Conservation (phyloP, 1,139 yeast genomes). For the Lodderomyces theae region DNA sequence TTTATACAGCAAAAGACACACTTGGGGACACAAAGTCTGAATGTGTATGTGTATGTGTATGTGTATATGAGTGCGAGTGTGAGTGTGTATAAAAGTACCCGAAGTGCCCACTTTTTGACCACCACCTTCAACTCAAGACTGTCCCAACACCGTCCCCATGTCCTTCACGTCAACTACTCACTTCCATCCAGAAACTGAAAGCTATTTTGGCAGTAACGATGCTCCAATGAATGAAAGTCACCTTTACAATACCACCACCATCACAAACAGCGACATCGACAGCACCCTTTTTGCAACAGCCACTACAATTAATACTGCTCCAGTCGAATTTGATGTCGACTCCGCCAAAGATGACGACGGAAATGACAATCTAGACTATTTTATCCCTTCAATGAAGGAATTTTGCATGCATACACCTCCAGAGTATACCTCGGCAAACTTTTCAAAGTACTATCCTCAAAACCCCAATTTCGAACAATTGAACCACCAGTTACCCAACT, state of each 20-base stretch:
- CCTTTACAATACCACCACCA: not conserved
- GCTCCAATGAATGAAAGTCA: not conserved
- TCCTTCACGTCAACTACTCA: not conserved
- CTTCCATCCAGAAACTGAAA: not conserved
- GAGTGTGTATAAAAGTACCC: too few relatives aligned
- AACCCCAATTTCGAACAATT: too few relatives aligned
- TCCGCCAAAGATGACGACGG: not conserved
- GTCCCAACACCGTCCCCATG: not conserved
- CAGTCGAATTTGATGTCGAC: not conserved
- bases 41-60: too few relatives aligned
- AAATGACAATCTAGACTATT: conserved; percentile 4
- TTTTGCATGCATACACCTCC: not conserved
- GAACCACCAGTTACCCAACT: not conserved
- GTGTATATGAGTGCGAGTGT: too few relatives aligned
- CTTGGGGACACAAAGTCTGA: too few relatives aligned
- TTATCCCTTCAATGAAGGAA: conserved; percentile 9
- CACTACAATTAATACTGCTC: not conserved
- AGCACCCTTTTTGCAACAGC: too few relatives aligned
- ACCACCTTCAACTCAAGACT: not conserved
- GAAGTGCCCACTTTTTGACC: too few relatives aligned
- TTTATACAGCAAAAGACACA: too few relatives aligned
- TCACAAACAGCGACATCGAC: too few relatives aligned
- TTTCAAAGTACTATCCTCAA: not conserved
- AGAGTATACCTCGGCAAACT: not conserved
- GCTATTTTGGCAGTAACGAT: not conserved